Evolutionary conservation across 2,329 filamentous ascomycete genomes (phyloP), one percentile per base, ranked within the genome.

Genomic region (Berkeleyomyces rouxiae): DNA sequence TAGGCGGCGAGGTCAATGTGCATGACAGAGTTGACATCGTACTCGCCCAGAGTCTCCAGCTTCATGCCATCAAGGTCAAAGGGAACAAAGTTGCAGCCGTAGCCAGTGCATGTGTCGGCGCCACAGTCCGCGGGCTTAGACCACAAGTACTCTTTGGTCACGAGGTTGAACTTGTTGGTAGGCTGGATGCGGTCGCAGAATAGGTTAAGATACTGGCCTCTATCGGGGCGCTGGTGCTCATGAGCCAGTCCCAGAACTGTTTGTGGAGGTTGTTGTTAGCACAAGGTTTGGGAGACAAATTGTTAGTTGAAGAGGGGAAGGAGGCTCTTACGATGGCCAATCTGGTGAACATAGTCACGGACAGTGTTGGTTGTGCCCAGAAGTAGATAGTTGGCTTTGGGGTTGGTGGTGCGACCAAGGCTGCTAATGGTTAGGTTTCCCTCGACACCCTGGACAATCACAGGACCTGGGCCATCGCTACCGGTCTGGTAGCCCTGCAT

Each of bases 1-100:
- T 53, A 60, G 3, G 63, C 44, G 11, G 31, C 6, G n/a, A 43
- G 39, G 6, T 51, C 43, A 39, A 64, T 64, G 16, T 65, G 64
- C 64, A 65, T 65, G 7, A 64, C 43, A 9, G 62, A 65, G 7
- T 47, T 58, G 5, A 36, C 10, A 36, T 65, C 64, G 42, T 65
- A 65, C 0, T 59, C 16, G 33, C 53, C 55, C 7, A 4, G 31
- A 36, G 53, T 62, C 13, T 58, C 23, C 36, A 10, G 23, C 2
- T n/a, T n/a, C n/a, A 53, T 7, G 9, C 11, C 23, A 7, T 7
- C 16, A 51, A 43, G 40, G 23, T 63, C 47, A 33, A 39, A 23
- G 10, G 47, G 39, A 33, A 36, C 40, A n/a, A 55, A 65, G 59
- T 61, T 39, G 58, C 64, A 65, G 7, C 64, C 62, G 43, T 64